Percentiles rank a stretch among this genome's conserved stretches.
Evolutionary conservation across 345 rosid genomes (phyloP).

Genomic region (Leavenworthia alabamica): DNA sequence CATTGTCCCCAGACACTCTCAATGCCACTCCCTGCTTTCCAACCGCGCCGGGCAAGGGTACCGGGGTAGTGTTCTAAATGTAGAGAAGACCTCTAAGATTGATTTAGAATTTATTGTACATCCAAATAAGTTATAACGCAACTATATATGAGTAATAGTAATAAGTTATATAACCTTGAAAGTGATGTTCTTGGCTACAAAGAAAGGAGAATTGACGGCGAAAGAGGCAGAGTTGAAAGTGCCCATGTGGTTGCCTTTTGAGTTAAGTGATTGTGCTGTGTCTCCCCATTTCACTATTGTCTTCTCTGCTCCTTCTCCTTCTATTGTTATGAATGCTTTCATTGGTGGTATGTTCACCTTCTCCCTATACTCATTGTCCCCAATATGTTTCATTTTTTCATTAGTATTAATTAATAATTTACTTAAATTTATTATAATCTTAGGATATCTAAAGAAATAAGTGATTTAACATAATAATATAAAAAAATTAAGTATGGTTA

Average conservation of each 20-base stretch:
- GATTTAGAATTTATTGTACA: background rate
- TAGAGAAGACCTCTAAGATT: background rate
- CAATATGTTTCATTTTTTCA: background rate
- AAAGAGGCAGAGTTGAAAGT: constrained; percentile 85
- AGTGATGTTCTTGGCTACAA: constrained; percentile 87
- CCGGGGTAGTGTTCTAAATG: constrained; percentile 74
- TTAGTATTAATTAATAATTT: background rate
- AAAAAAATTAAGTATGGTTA: background rate
- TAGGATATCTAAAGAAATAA: background rate
- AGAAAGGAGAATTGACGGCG: constrained; percentile 78
- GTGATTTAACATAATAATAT: background rate
- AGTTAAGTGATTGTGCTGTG: constrained; percentile 76
- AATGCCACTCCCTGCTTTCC: constrained; percentile 96
- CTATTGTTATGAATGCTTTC: constrained; percentile 75
- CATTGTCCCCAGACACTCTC: constrained; percentile 87
- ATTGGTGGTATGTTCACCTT: constrained; percentile 71
- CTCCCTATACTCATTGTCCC: constrained; percentile 44
- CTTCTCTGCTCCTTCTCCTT: constrained; percentile 89
- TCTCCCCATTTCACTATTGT: constrained; percentile 94
- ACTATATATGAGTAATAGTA: too few species aligned
- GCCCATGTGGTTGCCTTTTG: constrained; percentile 66
- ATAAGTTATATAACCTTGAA: constrained; percentile 66
- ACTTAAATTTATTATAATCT: background rate
- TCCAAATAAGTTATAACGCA: background rate
- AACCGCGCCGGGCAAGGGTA: constrained; percentile 74